Conservation (phyloP, 2,329 filamentous ascomycete species). For the Harringtonia aguacate region DNA sequence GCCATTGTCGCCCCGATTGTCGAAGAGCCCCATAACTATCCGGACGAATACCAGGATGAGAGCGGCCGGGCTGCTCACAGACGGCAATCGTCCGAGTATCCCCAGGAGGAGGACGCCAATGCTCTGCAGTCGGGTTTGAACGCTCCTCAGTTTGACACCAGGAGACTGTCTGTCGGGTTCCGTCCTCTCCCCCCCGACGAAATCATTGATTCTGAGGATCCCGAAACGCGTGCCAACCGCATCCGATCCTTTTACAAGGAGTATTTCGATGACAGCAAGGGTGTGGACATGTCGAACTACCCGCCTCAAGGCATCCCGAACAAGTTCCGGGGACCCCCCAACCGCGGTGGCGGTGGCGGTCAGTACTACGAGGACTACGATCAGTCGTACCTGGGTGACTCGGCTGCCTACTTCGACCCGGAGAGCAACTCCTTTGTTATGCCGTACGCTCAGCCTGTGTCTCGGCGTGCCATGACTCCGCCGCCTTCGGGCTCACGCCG, state of each 20-base stretch:
- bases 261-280: slow-evolving; percentile 73
- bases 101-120: slow-evolving; percentile 10
- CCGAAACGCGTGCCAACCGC: slow-evolving; percentile 87
- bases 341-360: slow-evolving; percentile 10
- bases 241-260: slow-evolving; percentile 99
- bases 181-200: slow-evolving; percentile 84
- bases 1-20: slow-evolving; percentile 15
- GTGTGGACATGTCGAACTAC: slow-evolving; percentile 16
- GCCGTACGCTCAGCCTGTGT: slow-evolving; percentile 76
- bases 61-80: slow-evolving; percentile 11
- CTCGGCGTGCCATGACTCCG: slow-evolving; percentile 89
- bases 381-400: slow-evolving; percentile 57
- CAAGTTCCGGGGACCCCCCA: slow-evolving; percentile 4
- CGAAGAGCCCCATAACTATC: slow-evolving; percentile 18
- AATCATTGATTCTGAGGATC: slow-evolving; percentile 69
- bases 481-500: slow-evolving; percentile 52
- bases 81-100: slow-evolving; percentile 18
- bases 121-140: slow-evolving; percentile 27
- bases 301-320: slow-evolving; percentile 9
- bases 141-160: slow-evolving; percentile 43
- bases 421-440: slow-evolving; percentile 62
- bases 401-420: slow-evolving; percentile 51
- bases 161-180: slow-evolving; percentile 58
- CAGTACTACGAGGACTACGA: slow-evolving; percentile 70
- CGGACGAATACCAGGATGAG: slow-evolving; percentile 12